Base-by-base conservation (phyloP, 1,139 yeast species). In the Geotrichum europaeum region DNA sequence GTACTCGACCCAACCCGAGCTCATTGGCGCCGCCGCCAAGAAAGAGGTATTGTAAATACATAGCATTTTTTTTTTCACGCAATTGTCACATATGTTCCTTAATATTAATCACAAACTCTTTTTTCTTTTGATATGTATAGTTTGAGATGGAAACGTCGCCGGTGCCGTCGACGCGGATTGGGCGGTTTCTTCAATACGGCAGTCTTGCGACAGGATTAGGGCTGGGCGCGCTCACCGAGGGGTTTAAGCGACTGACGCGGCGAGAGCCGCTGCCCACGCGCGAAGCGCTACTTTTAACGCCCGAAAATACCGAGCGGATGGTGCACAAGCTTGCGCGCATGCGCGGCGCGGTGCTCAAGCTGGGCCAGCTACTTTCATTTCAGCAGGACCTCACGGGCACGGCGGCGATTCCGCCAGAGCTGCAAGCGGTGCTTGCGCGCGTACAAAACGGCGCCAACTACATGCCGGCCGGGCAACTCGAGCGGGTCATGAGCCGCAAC, bases 341-440 rank as follows among this genome's bases (percentile, higher is more conserved):
- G 99, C 82, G 99, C 71, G 99, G 99, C 15, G 99, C 99, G 2
- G 99, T 99, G 2, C 80, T 94, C 69, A 94, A 94, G 71, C 82
- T 94, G 59, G 99, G 99, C 18, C 99, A 94, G 75, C 84, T 94
- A 86, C 78, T 95, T 73, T 89, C 97, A 1, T 92, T 94, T 73
- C 99, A 94, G 74, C 51, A 40, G 51, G 52, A 49, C 13, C 36
- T 15, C 22, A 36, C 40, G 32, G 98, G 77, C 61, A 84, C 88
- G 61, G 81, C 88, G 45, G 84, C 94, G 36, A 76, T 95, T 52
- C 98, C 99, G 0, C 81, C 82, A 43, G 97, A 92, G 70, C 82
- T 94, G 62, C 96, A 91, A 67, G 83, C 85, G 66, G 85, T 94
- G 55, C 77, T 94, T 67, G 77, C 89, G 61, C 78, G 92, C 49